These are phyloP conservation scores for Oehlia diaphana DNA, from an alignment of 192 early-diverging fungal species.

Conservation along the genomic window DNA sequence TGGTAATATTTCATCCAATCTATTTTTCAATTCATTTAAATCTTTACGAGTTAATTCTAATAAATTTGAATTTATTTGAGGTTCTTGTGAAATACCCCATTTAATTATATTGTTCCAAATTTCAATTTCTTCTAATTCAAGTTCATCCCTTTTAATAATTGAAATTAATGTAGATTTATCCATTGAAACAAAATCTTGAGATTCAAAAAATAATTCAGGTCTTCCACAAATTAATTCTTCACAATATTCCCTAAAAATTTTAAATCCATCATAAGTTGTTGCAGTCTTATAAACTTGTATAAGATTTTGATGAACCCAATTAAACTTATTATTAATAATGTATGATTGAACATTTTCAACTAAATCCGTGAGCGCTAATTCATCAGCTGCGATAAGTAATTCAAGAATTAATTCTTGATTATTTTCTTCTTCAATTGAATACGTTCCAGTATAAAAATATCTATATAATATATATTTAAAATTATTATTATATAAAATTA, in stretches of 20 bases:
- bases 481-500: no score
- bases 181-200: not conserved
- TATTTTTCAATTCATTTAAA: not conserved
- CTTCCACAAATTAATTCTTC: not conserved
- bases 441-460: not conserved
- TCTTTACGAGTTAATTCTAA: not conserved
- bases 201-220: constrained; percentile 14
- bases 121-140: not conserved
- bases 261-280: no score
- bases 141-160: constrained; percentile 4
- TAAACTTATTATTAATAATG: not conserved
- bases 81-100: constrained; percentile 1
- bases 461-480: no score
- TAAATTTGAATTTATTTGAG: not conserved
- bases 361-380: not conserved
- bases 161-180: not conserved
- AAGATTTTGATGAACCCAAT: not conserved
- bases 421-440: not conserved
- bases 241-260: not conserved
- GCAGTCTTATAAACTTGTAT: not conserved
- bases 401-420: not conserved
- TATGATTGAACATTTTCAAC: not conserved
- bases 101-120: not conserved
- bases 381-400: not conserved
- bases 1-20: not conserved